A percentile compares a stretch with the other conserved stretches of the same genome.
Evolutionary conservation across 176 grass and related monocot genomes (phyloP).

Genomic region (Tuctoria greenei): DNA sequence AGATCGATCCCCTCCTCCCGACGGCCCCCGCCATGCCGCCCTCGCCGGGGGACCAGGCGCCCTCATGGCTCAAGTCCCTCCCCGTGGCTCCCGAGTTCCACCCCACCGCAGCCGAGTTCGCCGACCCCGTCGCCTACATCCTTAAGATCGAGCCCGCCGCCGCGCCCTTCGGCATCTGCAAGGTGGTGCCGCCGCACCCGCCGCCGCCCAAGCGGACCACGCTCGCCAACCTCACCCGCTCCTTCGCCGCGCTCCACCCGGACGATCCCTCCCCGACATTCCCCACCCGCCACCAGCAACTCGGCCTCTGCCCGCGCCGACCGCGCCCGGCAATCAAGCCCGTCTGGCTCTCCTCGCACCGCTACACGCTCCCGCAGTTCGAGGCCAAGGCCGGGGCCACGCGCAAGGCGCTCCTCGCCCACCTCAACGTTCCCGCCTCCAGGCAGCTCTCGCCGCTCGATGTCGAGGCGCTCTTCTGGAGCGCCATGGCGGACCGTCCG

Average conservation of each 20-base stretch:
- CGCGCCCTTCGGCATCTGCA: constrained; percentile 76
- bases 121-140: constrained; percentile 80
- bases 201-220: constrained; percentile 62
- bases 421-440: constrained; percentile 32
- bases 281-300: constrained; percentile 78
- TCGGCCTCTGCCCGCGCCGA: constrained; percentile 65
- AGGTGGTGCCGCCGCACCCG: constrained; percentile 73
- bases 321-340: constrained; percentile 57
- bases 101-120: constrained; percentile 76
- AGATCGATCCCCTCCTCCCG: neutral
- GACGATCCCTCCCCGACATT: constrained; percentile 46
- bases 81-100: constrained; percentile 88
- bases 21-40: constrained; percentile 28
- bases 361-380: constrained; percentile 83
- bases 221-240: constrained; percentile 80
- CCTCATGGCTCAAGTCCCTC: constrained; percentile 70
- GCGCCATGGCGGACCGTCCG: constrained; percentile 55
- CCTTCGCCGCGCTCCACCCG: constrained; percentile 70
- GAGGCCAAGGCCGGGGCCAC: constrained; percentile 52
- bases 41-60: constrained; percentile 40
- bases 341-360: constrained; percentile 61
- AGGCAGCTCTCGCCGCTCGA: constrained; percentile 61
- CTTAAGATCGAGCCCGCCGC: constrained; percentile 77
- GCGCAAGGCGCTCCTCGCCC: constrained; percentile 39
- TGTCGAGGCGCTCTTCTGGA: constrained; percentile 92